Conservation (phyloP, 2,329 filamentous ascomycete species). For the Xylariaceae sp. region DNA sequence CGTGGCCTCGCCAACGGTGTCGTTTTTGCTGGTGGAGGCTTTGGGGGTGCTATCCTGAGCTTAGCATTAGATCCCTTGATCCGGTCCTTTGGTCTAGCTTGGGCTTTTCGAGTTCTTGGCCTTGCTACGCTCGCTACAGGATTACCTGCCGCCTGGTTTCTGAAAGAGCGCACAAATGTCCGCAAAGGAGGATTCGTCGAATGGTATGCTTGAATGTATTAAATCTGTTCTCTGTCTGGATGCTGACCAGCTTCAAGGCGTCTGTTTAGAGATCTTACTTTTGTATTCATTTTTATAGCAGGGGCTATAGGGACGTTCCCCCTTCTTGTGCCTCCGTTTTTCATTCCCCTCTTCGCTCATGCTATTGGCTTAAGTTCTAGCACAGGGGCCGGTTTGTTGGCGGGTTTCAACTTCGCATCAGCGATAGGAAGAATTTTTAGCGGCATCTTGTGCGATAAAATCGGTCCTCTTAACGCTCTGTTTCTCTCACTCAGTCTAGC, state of each 20-base stretch:
- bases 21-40: conserved; percentile 59
- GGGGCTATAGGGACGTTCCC: conserved; percentile 58
- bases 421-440: conserved; percentile 62
- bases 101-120: conserved; percentile 52
- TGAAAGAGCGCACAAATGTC: conserved; percentile 50
- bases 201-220: conserved; percentile 41
- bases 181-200: conserved; percentile 49
- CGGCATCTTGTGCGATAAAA: conserved; percentile 59
- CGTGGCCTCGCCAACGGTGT: conserved; percentile 63
- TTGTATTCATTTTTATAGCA: conserved; percentile 52
- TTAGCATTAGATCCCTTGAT: conserved; percentile 58
- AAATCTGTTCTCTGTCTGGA: neutral
- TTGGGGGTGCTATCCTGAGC: conserved; percentile 61
- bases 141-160: conserved; percentile 53
- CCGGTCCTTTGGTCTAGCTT: conserved; percentile 45
- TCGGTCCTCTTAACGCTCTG: conserved; percentile 64
- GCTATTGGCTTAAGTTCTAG: conserved; percentile 61
- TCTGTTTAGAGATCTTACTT: conserved; percentile 54
- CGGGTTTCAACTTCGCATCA: conserved; percentile 67
- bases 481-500: conserved; percentile 58
- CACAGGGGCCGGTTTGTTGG: conserved; percentile 63
- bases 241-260: conserved; percentile 39
- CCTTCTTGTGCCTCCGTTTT: conserved; percentile 60
- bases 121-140: conserved; percentile 53
- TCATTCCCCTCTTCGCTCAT: conserved; percentile 56